A percentile compares a stretch with the other conserved stretches of the same genome.
These are phyloP conservation scores for Dioscorea dumetorum DNA, from an alignment of 106 monocot genomes.

Conservation along the genomic window DNA sequence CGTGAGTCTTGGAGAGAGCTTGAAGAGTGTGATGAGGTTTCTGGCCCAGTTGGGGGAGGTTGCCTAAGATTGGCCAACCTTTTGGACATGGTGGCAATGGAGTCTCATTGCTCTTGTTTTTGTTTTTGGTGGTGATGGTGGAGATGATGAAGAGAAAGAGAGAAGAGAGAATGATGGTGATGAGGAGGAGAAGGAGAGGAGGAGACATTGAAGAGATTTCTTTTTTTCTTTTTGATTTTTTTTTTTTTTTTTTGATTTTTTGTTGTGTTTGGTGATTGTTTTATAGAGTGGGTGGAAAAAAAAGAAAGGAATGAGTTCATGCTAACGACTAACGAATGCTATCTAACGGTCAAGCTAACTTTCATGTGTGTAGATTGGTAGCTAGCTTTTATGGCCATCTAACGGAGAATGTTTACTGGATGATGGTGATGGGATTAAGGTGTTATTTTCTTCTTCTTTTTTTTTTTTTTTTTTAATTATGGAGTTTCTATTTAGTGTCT, in stretches of 20 bases:
- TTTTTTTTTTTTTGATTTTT: too few relatives aligned
- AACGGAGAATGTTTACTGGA: too few relatives aligned
- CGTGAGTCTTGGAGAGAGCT: slow-evolving; percentile 24
- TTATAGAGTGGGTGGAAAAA: neutral
- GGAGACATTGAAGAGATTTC: neutral
- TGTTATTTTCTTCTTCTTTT: too few relatives aligned
- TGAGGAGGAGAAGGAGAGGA: neutral
- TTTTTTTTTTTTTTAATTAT: too few relatives aligned
- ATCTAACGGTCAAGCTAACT: neutral
- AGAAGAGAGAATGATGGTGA: neutral
- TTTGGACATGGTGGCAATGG: slow-evolving; percentile 36
- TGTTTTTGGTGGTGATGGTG: neutral
- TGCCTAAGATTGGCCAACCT: slow-evolving; percentile 53
- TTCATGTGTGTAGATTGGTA: too few relatives aligned
- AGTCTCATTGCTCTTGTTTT: neutral
- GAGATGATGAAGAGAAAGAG: slow-evolving; percentile 6
- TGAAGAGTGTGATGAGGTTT: slow-evolving; percentile 44
- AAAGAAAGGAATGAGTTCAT: neutral
- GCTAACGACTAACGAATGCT: neutral
- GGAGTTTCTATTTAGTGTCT: too few relatives aligned
- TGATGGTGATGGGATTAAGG: too few relatives aligned
- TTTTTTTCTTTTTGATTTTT: too few relatives aligned
- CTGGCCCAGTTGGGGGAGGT: slow-evolving; percentile 38
- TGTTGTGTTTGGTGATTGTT: neutral
- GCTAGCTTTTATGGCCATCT: too few relatives aligned